These are phyloP conservation scores for Jackrogersella minutella DNA, from an alignment of 495 filamentous ascomycete genomes.

Conservation along the genomic window DNA sequence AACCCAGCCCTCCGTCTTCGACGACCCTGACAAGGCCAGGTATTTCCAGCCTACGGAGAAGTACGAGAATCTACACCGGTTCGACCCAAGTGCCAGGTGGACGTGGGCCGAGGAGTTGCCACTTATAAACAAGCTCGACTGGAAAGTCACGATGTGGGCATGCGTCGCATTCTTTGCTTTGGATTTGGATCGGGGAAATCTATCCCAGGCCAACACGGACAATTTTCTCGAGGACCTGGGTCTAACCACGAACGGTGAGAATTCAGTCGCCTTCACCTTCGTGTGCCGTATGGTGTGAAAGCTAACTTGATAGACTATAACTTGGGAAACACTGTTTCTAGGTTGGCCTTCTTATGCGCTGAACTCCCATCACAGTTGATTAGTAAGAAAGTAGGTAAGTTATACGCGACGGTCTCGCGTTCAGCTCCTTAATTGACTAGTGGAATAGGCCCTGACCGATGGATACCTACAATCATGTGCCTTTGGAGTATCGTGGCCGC, in stretches of 20 bases:
- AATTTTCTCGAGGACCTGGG: conserved; percentile 66
- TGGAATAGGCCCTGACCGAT: conserved; percentile 71
- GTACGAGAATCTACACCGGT: conserved; percentile 62
- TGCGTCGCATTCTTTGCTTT: conserved; percentile 35
- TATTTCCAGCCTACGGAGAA: conserved; percentile 61
- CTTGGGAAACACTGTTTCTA: conserved; percentile 76
- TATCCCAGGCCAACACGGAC: conserved; percentile 53
- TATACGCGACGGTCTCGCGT: conserved; percentile 49
- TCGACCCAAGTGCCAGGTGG: conserved; percentile 29
- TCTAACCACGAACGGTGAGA: conserved; percentile 63
- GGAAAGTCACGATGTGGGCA: conserved; percentile 39
- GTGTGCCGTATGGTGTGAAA: neutral
- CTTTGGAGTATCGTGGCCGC: conserved; percentile 76
- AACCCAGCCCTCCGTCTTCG: conserved; percentile 44
- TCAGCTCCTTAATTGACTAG: neutral
- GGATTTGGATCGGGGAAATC: conserved; percentile 34
- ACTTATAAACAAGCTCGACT: conserved; percentile 44
- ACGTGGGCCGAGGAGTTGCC: conserved; percentile 38
- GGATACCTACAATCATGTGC: conserved; percentile 84
- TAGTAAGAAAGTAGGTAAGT: conserved; percentile 74
- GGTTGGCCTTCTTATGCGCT: conserved; percentile 68
- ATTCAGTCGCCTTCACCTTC: neutral
- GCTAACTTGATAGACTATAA: conserved; percentile 65
- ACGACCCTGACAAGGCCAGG: conserved; percentile 56
- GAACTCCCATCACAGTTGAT: conserved; percentile 79